phyloP scores from a whole-genome alignment of 1,284 basidiomycete species.

The Cryptococcus hybrid region DNA sequence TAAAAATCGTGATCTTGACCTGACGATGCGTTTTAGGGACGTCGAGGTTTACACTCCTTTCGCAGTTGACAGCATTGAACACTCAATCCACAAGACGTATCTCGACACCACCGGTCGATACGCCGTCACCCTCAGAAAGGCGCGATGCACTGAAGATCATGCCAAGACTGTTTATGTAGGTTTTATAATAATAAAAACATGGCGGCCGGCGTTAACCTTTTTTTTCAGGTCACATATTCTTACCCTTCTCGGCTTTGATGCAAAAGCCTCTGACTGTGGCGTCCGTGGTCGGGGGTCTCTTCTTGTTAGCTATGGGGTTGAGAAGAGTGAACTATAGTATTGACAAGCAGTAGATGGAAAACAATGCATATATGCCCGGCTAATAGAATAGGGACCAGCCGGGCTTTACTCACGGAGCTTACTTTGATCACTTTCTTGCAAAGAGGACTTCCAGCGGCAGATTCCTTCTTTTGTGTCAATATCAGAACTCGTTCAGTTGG shows the following conservation, averaged over 20 bases:
- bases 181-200: neutral
- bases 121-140: conserved; percentile 68
- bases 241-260: conserved; percentile 69
- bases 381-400: neutral
- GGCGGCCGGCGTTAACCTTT: neutral
- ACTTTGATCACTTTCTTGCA: too few relatives aligned
- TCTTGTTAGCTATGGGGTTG: conserved; percentile 42
- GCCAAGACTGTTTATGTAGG: conserved; percentile 49
- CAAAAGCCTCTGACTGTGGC: conserved; percentile 70
- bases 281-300: conserved; percentile 35
- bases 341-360: conserved; percentile 27
- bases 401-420: neutral
- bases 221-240: conserved; percentile 73
- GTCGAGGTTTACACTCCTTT: conserved; percentile 76
- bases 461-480: too few relatives aligned
- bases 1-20: neutral
- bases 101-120: conserved; percentile 92
- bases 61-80: conserved; percentile 60
- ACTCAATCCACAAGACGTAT: conserved; percentile 75
- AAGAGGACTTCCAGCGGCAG: too few relatives aligned
- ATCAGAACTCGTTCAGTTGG: too few relatives aligned
- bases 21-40: conserved; percentile 56
- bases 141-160: conserved; percentile 74
- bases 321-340: conserved; percentile 45
- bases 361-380: neutral